Evolutionary conservation across 2,329 filamentous ascomycete genomes (phyloP), one percentile per base, ranked within the genome.

Genomic region (Fusarium anguioides): DNA sequence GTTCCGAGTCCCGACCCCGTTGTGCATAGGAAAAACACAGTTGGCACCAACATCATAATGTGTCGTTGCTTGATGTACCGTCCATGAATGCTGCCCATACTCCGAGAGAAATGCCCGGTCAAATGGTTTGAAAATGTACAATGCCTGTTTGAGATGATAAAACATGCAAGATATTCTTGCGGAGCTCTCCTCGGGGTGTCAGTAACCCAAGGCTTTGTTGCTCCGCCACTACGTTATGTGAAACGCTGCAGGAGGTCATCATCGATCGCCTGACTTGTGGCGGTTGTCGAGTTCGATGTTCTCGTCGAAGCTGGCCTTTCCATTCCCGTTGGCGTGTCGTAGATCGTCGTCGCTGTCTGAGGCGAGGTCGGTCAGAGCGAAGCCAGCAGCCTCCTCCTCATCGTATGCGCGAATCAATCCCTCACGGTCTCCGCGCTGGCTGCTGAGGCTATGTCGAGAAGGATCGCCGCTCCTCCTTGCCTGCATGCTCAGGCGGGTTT

Each of bases 401-500:
- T 98, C 95, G 73, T 97, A 97, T 12, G 89, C 91, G 63, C 91
- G 91, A 78, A 98, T 97, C 23, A 98, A 83, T 6, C 92, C 92
- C 68, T 94, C 90, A 53, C 92, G 86, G 71, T 96, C 93, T 35
- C 87, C 87, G 62, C 86, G 84, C 58, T 83, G 87, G 74, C 87
- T 87, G 74, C 88, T 87, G 45, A 87, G 84, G 72, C 88, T 89
- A 74, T 87, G 89, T 52, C 89, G 83, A 58, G 83, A 81, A 15
- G 90, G 87, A 68, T 87, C 84, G 15, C 89, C 86, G 70, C 91
- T 96, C 68, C 96, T 86, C 69, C 95, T 86, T 8, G 91, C 86
- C 76, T 98, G 96, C 93, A 99, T 97, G 75, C 93, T 97, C 68
- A 94, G 87, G 60, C 96, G 89, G 18, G 96, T 98, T 74, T 96